Evolutionary conservation across 2,329 filamentous ascomycete species (phyloP).

Genomic region (Epichloe scottii): DNA sequence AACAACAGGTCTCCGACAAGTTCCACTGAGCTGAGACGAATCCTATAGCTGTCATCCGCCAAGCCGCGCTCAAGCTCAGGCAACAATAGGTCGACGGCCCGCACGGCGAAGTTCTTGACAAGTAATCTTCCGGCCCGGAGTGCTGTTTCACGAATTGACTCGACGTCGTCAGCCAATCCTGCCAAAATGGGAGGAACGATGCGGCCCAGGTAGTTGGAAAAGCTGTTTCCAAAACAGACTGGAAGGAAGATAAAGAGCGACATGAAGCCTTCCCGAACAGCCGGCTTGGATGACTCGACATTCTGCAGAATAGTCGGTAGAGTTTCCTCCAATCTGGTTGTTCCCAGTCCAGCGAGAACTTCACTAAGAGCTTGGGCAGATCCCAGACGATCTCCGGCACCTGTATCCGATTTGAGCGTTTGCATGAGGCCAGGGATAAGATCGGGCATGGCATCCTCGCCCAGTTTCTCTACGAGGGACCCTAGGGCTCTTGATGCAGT

Average conservation of each 20-base stretch:
- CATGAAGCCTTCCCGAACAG: conserved; percentile 97
- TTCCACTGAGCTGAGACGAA: conserved; percentile 95
- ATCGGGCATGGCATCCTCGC: conserved; percentile 91
- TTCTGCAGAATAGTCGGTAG: conserved; percentile 94
- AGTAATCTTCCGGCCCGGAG: conserved; percentile 84
- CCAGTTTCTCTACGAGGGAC: conserved; percentile 94
- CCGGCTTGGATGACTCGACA: conserved; percentile 77
- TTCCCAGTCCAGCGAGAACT: conserved; percentile 89
- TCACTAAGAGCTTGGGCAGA: conserved; percentile 94
- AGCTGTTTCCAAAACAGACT: conserved; percentile 97
- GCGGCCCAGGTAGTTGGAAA: conserved; percentile 85
- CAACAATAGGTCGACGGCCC: conserved; percentile 84
- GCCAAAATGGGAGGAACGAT: conserved; percentile 93
- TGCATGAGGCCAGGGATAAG: conserved; percentile 97
- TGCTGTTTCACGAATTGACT: conserved; percentile 94
- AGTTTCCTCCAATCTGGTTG: conserved; percentile 84
- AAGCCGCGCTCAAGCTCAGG: conserved; percentile 92
- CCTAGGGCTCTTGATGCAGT: conserved; percentile 93
- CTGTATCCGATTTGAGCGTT: conserved; percentile 92
- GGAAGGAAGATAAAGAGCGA: conserved; percentile 98
- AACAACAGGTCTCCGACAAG: conserved; percentile 93
- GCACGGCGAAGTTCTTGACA: conserved; percentile 96
- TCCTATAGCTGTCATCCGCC: conserved; percentile 95
- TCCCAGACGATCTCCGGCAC: conserved; percentile 87
- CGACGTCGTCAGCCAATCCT: conserved; percentile 88